Base-by-base conservation (phyloP, 345 rosid genomes). In the Linum tenue region DNA sequence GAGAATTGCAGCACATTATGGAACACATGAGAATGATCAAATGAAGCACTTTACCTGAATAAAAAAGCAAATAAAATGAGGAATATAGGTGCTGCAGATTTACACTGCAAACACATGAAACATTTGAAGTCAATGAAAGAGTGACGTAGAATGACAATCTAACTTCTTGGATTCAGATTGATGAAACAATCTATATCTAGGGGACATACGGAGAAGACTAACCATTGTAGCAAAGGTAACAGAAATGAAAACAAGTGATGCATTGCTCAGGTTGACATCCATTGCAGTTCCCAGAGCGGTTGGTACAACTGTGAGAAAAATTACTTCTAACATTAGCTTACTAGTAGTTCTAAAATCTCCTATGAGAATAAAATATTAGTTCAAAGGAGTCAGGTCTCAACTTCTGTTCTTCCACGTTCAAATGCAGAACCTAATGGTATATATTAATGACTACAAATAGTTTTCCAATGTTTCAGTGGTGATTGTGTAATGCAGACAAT, bases 211-310 rank as follows among this genome's bases (percentile, higher is more conserved):
- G 38, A 70, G 62, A 69, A 56, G 51, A 16, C 96, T 59, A 68
- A 91, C 99, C 99, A 94, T 94, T 69, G 99, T 94, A 55, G 97
- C 96, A 85, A 94, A 94, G 5, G 99, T 91, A 69, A 91, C 97
- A 55, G 99, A 88, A 84, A 94, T 87, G 79, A 90, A 88, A 76
- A 94, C 95, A 72, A 94, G 96, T 75, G 99, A 94, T 72, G 77
- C 97, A 41, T 94, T 94, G 86, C 97, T 94, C 77, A 94, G 82
- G 77, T 91, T 84, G 74, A 94, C 79, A 79, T 91, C 99, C 92
- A 94, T 71, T 63, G 99, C 99, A 59, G 99, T 91, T 77, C 87
- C 94, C 77, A 95, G 85, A 66, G 97, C 99, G 15, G 95, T 90
- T 16, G 99, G 97, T 81, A 95, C 92, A 89, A 91, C 99, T 95